A percentile compares a stretch with the other conserved stretches of the same genome.
These are phyloP conservation scores for Crithidia expoeki DNA, from an alignment of 208 protist genomes.

Conservation along the genomic window DNA sequence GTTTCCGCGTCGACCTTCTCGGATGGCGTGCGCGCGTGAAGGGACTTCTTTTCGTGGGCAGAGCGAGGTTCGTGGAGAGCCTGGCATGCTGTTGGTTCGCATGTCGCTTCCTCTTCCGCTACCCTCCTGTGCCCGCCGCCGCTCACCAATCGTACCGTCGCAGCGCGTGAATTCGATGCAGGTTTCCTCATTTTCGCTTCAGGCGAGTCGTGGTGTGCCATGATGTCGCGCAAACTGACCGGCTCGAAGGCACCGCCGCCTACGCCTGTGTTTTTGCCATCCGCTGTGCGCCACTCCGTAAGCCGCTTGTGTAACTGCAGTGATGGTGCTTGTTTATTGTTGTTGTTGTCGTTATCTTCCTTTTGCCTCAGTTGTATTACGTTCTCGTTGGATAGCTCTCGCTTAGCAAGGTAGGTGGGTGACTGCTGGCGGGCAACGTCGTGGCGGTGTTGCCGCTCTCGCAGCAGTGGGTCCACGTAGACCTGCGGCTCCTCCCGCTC, in stretches of 20 bases:
- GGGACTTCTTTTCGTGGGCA: neutral
- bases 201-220: conserved; percentile 22
- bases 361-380: neutral
- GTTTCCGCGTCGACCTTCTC: neutral
- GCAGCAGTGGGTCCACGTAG: conserved; percentile 32
- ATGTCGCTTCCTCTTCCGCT: neutral
- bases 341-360: neutral
- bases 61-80: neutral
- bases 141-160: neutral
- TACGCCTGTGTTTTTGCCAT: neutral
- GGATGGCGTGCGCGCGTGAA: neutral
- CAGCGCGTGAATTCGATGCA: neutral
- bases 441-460: conserved; percentile 28
- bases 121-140: neutral
- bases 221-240: conserved; percentile 28
- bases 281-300: neutral
- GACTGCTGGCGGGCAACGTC: conserved; percentile 10
- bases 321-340: neutral
- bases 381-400: neutral
- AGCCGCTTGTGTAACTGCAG: conserved; percentile 4
- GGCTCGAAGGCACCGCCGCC: conserved; percentile 1
- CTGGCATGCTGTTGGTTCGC: neutral
- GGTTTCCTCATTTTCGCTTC: neutral
- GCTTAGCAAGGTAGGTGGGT: neutral
- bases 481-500: conserved; percentile 19